Conservation (phyloP, 2,329 filamentous ascomycete species). For the Aureobasidium sp. region DNA sequence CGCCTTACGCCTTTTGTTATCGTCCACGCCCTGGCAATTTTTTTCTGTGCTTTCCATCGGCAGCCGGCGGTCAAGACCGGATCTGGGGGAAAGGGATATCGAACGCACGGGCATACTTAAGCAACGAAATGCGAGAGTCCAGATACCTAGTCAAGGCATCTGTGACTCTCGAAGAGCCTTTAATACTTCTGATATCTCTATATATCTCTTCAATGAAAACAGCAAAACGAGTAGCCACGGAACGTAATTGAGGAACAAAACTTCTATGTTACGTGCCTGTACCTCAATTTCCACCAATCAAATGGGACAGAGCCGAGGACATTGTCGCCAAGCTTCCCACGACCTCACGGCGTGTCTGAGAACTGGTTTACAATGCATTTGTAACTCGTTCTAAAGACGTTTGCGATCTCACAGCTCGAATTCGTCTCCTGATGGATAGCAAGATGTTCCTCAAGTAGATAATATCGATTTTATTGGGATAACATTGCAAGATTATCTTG, state of each 20-base stretch:
- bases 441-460: too few relatives aligned
- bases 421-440: too few relatives aligned
- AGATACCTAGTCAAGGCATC: background rate
- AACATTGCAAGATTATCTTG: background rate
- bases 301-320: background rate
- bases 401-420: background rate
- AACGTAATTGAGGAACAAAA: too few relatives aligned
- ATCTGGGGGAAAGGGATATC: background rate
- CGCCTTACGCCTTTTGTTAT: constrained; percentile 7
- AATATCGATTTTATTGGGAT: background rate
- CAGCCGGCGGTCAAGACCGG: background rate
- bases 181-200: background rate
- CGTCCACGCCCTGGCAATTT: background rate
- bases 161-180: background rate
- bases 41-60: background rate
- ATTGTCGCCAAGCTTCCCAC: background rate
- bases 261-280: too few relatives aligned
- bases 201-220: background rate
- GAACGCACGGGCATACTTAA: background rate
- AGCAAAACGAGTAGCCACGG: too few relatives aligned
- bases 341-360: background rate
- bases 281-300: background rate
- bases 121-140: background rate
- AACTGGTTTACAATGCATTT: background rate
- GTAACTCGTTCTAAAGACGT: background rate